These are phyloP conservation scores for Fistulifera pelliculosa DNA, from an alignment of 108 stramenopile genomes.

Conservation along the genomic window DNA sequence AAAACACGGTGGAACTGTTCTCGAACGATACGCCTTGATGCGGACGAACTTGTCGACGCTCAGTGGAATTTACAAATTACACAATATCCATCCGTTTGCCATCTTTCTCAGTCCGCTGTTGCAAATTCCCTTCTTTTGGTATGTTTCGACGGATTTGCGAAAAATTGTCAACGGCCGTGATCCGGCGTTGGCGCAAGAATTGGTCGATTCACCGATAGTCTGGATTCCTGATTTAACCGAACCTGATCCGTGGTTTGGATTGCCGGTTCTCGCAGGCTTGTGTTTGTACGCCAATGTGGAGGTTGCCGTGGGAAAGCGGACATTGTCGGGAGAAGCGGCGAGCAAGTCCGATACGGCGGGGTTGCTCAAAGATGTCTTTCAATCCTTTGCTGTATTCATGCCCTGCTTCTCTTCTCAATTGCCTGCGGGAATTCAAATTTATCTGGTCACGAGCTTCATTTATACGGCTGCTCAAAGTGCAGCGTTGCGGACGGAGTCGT, in stretches of 20 bases:
- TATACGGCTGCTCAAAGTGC: conserved; percentile 64
- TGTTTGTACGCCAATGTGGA: conserved; percentile 77
- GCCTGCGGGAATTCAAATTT: conserved; percentile 74
- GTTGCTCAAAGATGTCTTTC: conserved; percentile 71
- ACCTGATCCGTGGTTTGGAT: conserved; percentile 80
- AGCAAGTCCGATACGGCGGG: conserved; percentile 47
- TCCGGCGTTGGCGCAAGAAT: conserved; percentile 65
- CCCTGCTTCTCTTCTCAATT: conserved; percentile 76
- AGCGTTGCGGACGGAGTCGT: conserved; percentile 52
- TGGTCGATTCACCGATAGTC: conserved; percentile 39
- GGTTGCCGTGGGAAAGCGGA: conserved; percentile 57
- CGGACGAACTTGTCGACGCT: conserved; percentile 39
- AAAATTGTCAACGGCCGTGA: conserved; percentile 76
- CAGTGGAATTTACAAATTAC: conserved; percentile 48
- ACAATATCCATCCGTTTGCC: conserved; percentile 62
- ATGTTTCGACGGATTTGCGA: conserved; percentile 65
- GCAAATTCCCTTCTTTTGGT: conserved; percentile 77
- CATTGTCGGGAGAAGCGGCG: conserved; percentile 54
- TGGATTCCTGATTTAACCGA: conserved; percentile 80
- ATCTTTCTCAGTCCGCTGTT: conserved; percentile 68
- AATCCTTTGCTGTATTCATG: conserved; percentile 78
- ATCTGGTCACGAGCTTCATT: conserved; percentile 67
- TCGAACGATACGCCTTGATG: conserved; percentile 33
- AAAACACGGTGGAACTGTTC: conserved; percentile 19
- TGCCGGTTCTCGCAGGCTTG: conserved; percentile 64